Conservation (phyloP, 192 early-diverging fungal genomes). For the Rhizophagus clarus region DNA sequence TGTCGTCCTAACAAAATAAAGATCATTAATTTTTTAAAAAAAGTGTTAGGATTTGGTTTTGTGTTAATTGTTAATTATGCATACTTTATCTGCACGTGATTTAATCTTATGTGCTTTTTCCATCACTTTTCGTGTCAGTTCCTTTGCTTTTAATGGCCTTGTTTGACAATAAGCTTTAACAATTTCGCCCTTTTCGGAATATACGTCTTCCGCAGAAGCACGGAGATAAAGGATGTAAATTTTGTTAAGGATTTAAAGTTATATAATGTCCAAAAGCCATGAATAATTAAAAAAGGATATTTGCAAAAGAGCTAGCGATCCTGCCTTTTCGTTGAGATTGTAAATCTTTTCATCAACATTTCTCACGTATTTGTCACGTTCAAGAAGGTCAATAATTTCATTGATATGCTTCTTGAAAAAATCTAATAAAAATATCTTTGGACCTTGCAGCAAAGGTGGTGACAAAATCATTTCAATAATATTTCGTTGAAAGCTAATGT, state of each 20-base stretch:
- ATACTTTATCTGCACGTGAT: conserved; percentile 38
- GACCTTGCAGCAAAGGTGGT: conserved; percentile 50
- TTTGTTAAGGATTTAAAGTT: conserved; percentile 20
- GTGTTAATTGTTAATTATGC: not conserved
- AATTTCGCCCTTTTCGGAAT: conserved; percentile 44
- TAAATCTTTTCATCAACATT: conserved; percentile 32
- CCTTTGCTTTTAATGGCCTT: conserved; percentile 39
- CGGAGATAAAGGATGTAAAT: conserved; percentile 50
- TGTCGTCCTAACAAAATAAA: conserved; percentile 21
- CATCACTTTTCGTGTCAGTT: conserved; percentile 49
- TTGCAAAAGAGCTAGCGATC: conserved; percentile 50
- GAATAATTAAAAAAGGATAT: conserved; percentile 44
- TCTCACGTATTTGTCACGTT: conserved; percentile 25
- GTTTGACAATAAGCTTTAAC: conserved; percentile 37
- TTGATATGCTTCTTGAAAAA: conserved; percentile 56
- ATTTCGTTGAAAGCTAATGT: conserved; percentile 43
- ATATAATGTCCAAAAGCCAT: not conserved
- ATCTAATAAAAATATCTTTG: conserved; percentile 42
- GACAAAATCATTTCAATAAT: conserved; percentile 52
- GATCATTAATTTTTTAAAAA: not conserved
- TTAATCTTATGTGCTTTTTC: conserved; percentile 44
- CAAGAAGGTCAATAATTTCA: conserved; percentile 53
- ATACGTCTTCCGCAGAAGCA: conserved; percentile 38
- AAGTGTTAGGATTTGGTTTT: not conserved
- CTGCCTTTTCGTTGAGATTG: conserved; percentile 44